Percentiles rank a stretch among this genome's conserved stretches.
phyloP scores from a whole-genome alignment of 1,284 basidiomycete species.

The Golubevia pallescens region DNA sequence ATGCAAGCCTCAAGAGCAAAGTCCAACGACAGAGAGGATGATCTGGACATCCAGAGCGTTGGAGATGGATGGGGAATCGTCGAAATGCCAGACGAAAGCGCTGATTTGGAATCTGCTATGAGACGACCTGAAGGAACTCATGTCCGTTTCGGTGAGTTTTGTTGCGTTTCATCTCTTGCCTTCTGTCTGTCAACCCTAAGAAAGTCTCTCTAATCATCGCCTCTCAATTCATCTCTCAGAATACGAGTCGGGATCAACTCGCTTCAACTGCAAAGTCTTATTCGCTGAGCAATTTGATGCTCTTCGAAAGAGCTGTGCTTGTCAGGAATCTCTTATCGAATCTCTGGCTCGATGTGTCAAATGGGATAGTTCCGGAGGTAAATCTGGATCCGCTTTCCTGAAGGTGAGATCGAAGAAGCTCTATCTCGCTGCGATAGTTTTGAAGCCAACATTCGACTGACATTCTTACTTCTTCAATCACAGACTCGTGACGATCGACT shows the following conservation, averaged over 20 bases:
- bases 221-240: conserved; percentile 18
- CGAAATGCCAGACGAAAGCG: conserved; percentile 72
- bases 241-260: conserved; percentile 74
- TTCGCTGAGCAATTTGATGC: conserved; percentile 98
- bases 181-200: no score
- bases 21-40: conserved; percentile 63
- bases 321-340: conserved; percentile 90
- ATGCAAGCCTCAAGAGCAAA: conserved; percentile 75
- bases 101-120: conserved; percentile 34
- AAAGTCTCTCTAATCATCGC: not conserved
- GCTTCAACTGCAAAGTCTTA: conserved; percentile 87
- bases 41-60: not conserved
- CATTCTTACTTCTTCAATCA: not conserved
- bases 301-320: conserved; percentile 86
- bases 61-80: conserved; percentile 28
- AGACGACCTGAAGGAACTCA: conserved; percentile 52
- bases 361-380: conserved; percentile 94
- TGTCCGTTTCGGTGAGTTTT: conserved; percentile 34
- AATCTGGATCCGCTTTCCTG: conserved; percentile 93
- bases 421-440: conserved; percentile 1
- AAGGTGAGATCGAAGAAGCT: conserved; percentile 80
- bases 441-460: not conserved
- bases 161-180: no score
- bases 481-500: conserved; percentile 83
- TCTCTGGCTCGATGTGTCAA: conserved; percentile 91